A percentile compares a stretch with the other conserved stretches of the same genome.
These are phyloP conservation scores for Zygosaccharomyces siamensis DNA, from an alignment of 805 yeast genomes.

Conservation along the genomic window DNA sequence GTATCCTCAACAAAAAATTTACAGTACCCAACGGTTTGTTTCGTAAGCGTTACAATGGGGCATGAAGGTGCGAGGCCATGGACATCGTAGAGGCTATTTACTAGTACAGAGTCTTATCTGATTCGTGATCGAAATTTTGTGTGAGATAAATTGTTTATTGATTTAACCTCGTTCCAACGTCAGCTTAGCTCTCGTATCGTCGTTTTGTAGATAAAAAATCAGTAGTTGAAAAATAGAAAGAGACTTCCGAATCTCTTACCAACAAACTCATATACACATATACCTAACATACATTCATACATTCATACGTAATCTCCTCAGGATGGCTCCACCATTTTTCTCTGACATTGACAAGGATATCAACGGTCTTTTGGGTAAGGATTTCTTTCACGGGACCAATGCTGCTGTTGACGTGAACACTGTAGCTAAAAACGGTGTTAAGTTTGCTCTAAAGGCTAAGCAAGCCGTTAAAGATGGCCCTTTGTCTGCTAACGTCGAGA, in stretches of 20 bases:
- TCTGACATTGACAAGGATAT: conserved; percentile 89
- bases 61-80: background rate
- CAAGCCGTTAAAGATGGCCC: conserved; percentile 70
- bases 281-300: background rate
- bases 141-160: background rate
- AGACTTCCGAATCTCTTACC: no score
- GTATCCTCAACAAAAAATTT: background rate
- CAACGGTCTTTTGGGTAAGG: conserved; percentile 84
- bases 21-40: background rate
- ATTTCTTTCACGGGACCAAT: conserved; percentile 88
- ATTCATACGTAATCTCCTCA: conserved; percentile 11
- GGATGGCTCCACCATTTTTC: conserved; percentile 83
- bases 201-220: no score
- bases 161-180: no score
- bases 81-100: background rate
- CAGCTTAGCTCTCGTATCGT: no score
- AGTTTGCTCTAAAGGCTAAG: conserved; percentile 92
- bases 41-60: background rate
- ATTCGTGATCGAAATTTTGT: background rate
- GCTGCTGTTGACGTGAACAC: conserved; percentile 88
- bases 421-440: conserved; percentile 92
- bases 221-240: no score
- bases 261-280: background rate
- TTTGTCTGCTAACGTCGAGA: conserved; percentile 83
- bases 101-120: background rate